Conservation (phyloP, 352 stramenopile genomes). For the Globisporangium radiosum region DNA sequence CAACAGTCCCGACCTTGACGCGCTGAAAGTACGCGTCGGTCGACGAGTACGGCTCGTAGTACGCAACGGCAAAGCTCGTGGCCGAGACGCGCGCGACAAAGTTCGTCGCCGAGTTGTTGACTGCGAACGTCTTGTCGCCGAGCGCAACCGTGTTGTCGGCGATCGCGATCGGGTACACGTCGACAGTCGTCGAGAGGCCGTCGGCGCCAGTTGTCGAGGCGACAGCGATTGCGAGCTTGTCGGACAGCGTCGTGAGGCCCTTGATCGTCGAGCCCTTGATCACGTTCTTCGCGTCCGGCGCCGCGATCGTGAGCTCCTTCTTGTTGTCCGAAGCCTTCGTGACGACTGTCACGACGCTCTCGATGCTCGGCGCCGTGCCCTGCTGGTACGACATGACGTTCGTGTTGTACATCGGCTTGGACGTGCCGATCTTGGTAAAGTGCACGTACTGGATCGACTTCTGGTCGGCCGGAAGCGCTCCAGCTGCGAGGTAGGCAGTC, state of each 20-base stretch:
- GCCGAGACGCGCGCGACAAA: conserved; percentile 64
- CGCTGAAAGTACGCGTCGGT: conserved; percentile 44
- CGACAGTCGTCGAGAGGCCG: conserved; percentile 29
- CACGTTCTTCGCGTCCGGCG: conserved; percentile 34
- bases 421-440: conserved; percentile 45
- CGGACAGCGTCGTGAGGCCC: conserved; percentile 53
- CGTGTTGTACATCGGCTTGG: conserved; percentile 33
- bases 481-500: conserved; percentile 56
- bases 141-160: conserved; percentile 30
- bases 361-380: conserved; percentile 25
- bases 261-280: conserved; percentile 52
- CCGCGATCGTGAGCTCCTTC: conserved; percentile 47
- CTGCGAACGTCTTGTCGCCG: conserved; percentile 33
- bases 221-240: conserved; percentile 43
- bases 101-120: conserved; percentile 59
- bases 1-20: conserved; percentile 44
- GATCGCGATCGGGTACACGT: conserved; percentile 47
- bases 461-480: conserved; percentile 35
- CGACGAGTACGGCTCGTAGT: conserved; percentile 61
- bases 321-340: conserved; percentile 19
- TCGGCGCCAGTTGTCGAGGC: conserved; percentile 39
- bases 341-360: conserved; percentile 49
- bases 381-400: conserved; percentile 63
- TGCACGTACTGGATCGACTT: conserved; percentile 48
- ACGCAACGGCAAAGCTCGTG: conserved; percentile 52